Evolutionary conservation across 2,329 filamentous ascomycete genomes (phyloP), one percentile per base, ranked within the genome.

Genomic region (Alternaria sp.): DNA sequence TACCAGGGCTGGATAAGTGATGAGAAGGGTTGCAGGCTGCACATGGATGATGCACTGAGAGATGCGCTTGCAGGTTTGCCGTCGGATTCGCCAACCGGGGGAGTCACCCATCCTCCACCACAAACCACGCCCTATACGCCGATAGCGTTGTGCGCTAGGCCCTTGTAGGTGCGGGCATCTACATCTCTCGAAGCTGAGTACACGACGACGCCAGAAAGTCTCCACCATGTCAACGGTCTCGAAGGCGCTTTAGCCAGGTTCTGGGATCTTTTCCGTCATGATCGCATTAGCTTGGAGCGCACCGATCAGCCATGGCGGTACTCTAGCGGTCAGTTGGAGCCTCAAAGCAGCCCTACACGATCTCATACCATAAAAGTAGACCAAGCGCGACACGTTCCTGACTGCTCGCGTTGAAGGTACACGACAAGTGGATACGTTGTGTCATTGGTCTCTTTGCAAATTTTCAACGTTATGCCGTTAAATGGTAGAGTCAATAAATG

Each of bases 401-500:
- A 32, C 44, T 61, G 28, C 42, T 34, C 11, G 46, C 26, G 58
- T 62, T 24, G 63, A 36, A 57, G 56, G 48, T 59, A 65, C 56
- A 63, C 63, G 62, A 58, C 44, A 44, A 58, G 70, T 74, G 71
- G 72, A 67, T 69, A 57, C 61, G 24, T 14, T 32, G 56, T 70
- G 65, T 71, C 59, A 68, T 65, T 66, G 61, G 51, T 24, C 55
- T 52, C 26, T 32, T 46, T 66, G 64, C 62, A 69, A 70, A 65
- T 66, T 69, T 71, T 69, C 54, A 46, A 59, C 57, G 53, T 53
- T 69, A 71, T 65, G 53, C 64, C 64, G 43, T 65, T 65, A 65
- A 64, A 55, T 71, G 64, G 58, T 66, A 66, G 65, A 59, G 59
- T 64, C 62, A 59, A 65, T 63, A 47, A 67, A 61, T 43, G 43